Percentiles rank a stretch among this genome's conserved stretches.
Evolutionary conservation across 2,329 filamentous ascomycete genomes (phyloP).

Genomic region (Claviceps maximensis): DNA sequence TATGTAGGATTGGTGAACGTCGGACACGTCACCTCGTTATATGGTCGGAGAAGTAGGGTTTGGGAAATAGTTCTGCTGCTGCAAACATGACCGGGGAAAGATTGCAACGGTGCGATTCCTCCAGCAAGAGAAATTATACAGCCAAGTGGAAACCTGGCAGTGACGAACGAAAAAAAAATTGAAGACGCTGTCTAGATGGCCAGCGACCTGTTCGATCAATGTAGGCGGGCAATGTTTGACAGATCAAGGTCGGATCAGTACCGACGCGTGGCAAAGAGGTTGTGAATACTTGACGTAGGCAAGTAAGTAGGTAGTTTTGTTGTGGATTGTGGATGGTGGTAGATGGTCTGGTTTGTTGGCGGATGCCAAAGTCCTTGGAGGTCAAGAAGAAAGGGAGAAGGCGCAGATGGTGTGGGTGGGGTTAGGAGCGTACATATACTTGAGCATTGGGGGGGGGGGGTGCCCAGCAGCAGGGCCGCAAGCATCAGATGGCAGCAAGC

Average conservation of each 20-base stretch:
- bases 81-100: constrained; percentile 38
- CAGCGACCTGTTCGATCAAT: constrained; percentile 11
- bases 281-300: no score
- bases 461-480: no score
- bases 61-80: constrained; percentile 38
- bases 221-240: constrained; percentile 9
- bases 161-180: constrained; percentile 11
- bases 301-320: constrained; percentile 1
- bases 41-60: constrained; percentile 45
- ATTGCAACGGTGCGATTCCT: constrained; percentile 17
- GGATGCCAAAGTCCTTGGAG: constrained; percentile 23
- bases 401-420: constrained; percentile 13
- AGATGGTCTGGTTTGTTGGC: constrained; percentile 21
- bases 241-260: constrained; percentile 14
- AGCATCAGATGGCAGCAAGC: no score
- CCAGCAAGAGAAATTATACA: constrained; percentile 14
- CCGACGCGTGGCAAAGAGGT: constrained; percentile 12
- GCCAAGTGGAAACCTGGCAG: constrained; percentile 17
- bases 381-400: constrained; percentile 8
- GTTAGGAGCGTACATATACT: constrained; percentile 17
- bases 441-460: neutral
- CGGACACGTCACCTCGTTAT: constrained; percentile 47
- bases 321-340: no score
- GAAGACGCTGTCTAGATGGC: constrained; percentile 16
- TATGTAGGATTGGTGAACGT: constrained; percentile 29